A percentile compares a stretch with the other conserved stretches of the same genome.
phyloP scores from a whole-genome alignment of 1,139 yeast species.

The Trichomonascaceae sp. region DNA sequence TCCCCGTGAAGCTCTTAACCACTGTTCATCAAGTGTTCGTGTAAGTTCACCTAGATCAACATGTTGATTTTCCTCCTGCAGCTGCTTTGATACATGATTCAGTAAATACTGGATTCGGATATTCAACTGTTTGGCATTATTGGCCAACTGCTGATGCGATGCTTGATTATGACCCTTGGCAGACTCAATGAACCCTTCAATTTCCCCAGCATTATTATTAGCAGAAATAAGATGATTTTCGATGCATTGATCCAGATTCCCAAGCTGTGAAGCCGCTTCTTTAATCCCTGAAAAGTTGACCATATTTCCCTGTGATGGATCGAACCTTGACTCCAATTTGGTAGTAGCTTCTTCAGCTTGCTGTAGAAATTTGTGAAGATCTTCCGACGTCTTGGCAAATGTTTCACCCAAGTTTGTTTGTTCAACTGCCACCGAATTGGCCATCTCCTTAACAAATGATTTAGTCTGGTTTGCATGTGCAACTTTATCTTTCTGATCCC shows the following conservation, averaged over 20 bases:
- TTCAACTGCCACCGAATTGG: not conserved
- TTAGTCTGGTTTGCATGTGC: not conserved
- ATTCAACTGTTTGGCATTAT: slow-evolving; percentile 9
- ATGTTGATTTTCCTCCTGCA: slow-evolving; percentile 8
- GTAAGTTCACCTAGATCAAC: slow-evolving; percentile 72
- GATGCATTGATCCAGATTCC: slow-evolving; percentile 2
- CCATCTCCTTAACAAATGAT: slow-evolving; percentile 1
- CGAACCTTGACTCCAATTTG: not conserved
- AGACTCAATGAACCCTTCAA: slow-evolving; percentile 7
- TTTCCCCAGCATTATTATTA: slow-evolving; percentile 4
- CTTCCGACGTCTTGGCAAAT: not conserved
- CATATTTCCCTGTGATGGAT: not conserved
- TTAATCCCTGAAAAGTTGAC: not conserved
- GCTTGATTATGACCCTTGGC: slow-evolving; percentile 7
- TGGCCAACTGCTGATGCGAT: slow-evolving; percentile 4
- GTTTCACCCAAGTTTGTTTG: slow-evolving; percentile 1
- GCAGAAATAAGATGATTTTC: slow-evolving; percentile 4
- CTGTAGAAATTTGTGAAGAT: not conserved
- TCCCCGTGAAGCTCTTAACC: not conserved
- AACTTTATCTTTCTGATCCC: not conserved
- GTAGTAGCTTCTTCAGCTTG: not conserved
- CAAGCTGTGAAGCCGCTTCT: slow-evolving; percentile 4
- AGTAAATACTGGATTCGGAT: slow-evolving; percentile 11
- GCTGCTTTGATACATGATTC: slow-evolving; percentile 9
- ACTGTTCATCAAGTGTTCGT: slow-evolving; percentile 44